Conservation (phyloP, 176 grass and related monocot genomes). For the Oryza rufipogon region DNA sequence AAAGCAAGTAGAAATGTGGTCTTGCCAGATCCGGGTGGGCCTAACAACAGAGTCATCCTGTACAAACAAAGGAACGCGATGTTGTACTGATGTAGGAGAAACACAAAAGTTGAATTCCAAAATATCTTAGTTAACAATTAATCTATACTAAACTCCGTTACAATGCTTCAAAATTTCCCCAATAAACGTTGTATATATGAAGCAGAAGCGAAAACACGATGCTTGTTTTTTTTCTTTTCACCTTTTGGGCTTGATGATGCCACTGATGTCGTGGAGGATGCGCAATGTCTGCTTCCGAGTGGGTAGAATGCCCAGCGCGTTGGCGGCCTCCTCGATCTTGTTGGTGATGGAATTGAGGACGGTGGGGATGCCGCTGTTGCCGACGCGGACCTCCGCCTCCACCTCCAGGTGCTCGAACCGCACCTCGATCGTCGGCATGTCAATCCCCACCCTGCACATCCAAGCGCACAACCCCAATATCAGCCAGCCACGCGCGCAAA, state of each 20-base stretch:
- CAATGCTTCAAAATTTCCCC: background rate
- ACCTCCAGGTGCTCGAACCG: constrained; percentile 70
- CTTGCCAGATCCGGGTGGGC: constrained; percentile 91
- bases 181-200: background rate
- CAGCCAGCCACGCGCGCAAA: constrained; percentile 18
- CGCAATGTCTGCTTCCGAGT: constrained; percentile 68
- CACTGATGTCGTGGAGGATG: constrained; percentile 85
- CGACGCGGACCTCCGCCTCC: constrained; percentile 68
- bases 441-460: constrained; percentile 73
- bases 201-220: background rate
- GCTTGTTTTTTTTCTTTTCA: constrained; percentile 17
- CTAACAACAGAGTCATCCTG: constrained; percentile 94
- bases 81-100: background rate
- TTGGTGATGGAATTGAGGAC: constrained; percentile 79
- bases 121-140: background rate
- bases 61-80: constrained; percentile 23
- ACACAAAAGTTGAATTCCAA: background rate
- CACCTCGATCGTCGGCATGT: constrained; percentile 86
- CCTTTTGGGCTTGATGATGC: constrained; percentile 91
- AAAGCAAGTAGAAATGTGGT: constrained; percentile 85
- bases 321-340: constrained; percentile 64
- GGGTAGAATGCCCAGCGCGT: constrained; percentile 70
- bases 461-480: background rate
- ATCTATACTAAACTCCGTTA: background rate
- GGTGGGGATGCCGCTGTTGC: constrained; percentile 84